Evolutionary conservation across 257 asterid genomes (phyloP).

Genomic region (Verbascum thapsus): DNA sequence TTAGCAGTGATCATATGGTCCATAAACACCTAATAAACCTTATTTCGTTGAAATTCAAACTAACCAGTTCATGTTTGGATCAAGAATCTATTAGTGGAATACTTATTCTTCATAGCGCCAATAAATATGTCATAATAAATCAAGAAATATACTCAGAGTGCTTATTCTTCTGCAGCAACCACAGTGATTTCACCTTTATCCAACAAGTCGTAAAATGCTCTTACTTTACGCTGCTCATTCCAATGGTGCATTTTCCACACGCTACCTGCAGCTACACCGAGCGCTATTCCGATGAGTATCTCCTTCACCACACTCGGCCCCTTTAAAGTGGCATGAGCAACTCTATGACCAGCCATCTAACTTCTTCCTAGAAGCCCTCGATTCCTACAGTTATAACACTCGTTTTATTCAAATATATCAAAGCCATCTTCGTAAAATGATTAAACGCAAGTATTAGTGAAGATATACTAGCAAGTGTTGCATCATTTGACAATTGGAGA

Average conservation of each 20-base stretch:
- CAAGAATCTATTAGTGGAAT: conserved; percentile 29
- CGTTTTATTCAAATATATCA: not conserved
- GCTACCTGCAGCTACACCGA: conserved; percentile 64
- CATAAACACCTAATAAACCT: conserved; percentile 23
- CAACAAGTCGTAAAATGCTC: conserved; percentile 66
- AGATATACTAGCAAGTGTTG: not conserved
- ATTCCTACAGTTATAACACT: conserved; percentile 29
- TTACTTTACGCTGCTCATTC: conserved; percentile 69
- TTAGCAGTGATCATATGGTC: not conserved
- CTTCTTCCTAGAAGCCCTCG: conserved; percentile 17
- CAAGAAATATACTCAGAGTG: conserved; percentile 20
- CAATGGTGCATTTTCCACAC: conserved; percentile 86
- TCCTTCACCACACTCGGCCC: conserved; percentile 85
- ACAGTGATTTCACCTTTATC: conserved; percentile 71
- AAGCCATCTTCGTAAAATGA: not conserved
- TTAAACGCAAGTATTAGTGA: not conserved
- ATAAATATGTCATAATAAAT: conserved; percentile 19
- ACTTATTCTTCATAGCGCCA: conserved; percentile 20
- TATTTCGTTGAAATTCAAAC: conserved; percentile 36
- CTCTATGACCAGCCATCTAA: conserved; percentile 66
- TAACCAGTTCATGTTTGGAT: conserved; percentile 25
- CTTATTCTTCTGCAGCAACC: conserved; percentile 57
- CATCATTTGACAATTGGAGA: not conserved
- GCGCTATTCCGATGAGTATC: conserved; percentile 49
- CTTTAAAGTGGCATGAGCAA: conserved; percentile 69